phyloP scores from a whole-genome alignment of 73 alveolate species.

The Paraurostyla sp. region DNA sequence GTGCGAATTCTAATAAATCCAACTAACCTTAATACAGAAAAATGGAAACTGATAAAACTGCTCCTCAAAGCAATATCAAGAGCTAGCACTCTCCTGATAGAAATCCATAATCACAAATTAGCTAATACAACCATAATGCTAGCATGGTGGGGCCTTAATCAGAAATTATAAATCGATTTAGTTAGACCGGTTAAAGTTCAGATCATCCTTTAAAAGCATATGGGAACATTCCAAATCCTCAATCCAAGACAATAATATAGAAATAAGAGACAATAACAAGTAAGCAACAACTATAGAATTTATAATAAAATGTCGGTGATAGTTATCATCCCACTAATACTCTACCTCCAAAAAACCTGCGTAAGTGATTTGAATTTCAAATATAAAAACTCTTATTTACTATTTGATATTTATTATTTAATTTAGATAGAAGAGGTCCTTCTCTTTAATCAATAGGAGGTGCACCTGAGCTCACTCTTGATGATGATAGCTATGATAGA shows the following conservation, averaged over 20 bases:
- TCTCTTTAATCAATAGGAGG: neutral
- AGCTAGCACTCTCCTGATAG: neutral
- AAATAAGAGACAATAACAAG: too few relatives aligned
- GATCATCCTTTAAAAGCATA: neutral
- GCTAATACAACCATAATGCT: slow-evolving; percentile 14
- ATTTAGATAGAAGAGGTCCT: slow-evolving; percentile 45
- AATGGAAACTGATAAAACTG: slow-evolving; percentile 32
- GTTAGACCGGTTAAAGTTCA: neutral
- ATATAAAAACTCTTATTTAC: neutral
- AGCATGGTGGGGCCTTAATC: slow-evolving; percentile 16
- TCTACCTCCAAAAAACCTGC: neutral
- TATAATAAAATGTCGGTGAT: too few relatives aligned
- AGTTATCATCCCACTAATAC: too few relatives aligned
- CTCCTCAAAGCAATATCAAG: slow-evolving; percentile 8
- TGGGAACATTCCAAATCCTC: neutral
- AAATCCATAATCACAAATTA: slow-evolving; percentile 1
- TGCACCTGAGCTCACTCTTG: slow-evolving; percentile 15
- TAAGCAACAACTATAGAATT: too few relatives aligned
- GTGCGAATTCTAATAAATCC: neutral
- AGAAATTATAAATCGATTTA: neutral
- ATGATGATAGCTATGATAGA: slow-evolving; percentile 23
- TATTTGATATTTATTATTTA: neutral
- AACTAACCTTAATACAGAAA: neutral
- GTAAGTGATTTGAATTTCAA: neutral
- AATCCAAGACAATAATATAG: neutral